phyloP scores from a whole-genome alignment of 805 yeast species.

The Ogataea saltuana region DNA sequence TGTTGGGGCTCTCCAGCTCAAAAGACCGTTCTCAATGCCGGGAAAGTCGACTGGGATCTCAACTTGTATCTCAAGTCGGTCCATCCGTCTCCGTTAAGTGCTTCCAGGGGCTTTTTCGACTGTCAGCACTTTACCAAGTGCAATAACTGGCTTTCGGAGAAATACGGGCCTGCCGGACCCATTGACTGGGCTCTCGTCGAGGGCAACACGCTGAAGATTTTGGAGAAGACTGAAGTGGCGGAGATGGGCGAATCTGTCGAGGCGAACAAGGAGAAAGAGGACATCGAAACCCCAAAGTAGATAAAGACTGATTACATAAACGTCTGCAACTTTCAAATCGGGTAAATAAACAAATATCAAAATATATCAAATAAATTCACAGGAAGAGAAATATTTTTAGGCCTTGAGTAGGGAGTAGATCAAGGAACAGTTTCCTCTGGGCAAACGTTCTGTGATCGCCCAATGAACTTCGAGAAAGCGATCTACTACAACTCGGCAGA shows the following conservation, averaged over 20 bases:
- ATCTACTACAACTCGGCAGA: slow-evolving; percentile 9
- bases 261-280: background rate
- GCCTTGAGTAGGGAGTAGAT: too few species aligned
- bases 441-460: too few species aligned
- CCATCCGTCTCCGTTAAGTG: slow-evolving; percentile 95
- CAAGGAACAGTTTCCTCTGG: too few species aligned
- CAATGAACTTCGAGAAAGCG: slow-evolving; percentile 15
- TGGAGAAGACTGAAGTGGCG: background rate
- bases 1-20: slow-evolving; percentile 57
- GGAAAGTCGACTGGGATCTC: slow-evolving; percentile 31
- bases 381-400: background rate
- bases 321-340: too few species aligned
- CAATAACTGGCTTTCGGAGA: slow-evolving; percentile 69
- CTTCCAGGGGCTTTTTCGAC: slow-evolving; percentile 81
- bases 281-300: background rate
- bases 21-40: slow-evolving; percentile 35
- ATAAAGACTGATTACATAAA: background rate
- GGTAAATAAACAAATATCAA: background rate
- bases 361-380: background rate
- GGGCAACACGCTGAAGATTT: slow-evolving; percentile 15
- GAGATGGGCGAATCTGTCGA: background rate
- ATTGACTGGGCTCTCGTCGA: slow-evolving; percentile 32
- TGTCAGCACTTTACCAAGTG: slow-evolving; percentile 71
- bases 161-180: slow-evolving; percentile 34
- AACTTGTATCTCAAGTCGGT: slow-evolving; percentile 67